Base-by-base conservation (phyloP, 257 asterid genomes). In the Coffea eugenioides region DNA sequence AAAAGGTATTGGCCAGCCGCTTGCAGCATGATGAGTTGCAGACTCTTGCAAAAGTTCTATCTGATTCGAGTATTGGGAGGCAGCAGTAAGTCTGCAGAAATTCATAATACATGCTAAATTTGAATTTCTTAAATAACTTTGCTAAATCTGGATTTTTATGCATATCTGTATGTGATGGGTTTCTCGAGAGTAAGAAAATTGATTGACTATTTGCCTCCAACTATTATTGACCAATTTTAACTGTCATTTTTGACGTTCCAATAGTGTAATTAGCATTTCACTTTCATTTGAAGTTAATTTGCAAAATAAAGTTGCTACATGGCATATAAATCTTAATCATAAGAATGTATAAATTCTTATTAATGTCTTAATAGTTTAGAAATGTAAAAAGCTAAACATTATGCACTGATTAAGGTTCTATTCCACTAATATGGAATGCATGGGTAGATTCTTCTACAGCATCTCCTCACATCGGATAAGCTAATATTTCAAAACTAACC, bases 51-150 rank as follows among this genome's bases (percentile, higher is more conserved):
- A 91, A 81, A 88, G 83, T 88, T 27, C 79, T 96, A 39, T 88
- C 96, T 67, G 98, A 88, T 82, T 82, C 86, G 70, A 96, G 97
- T 80, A 89, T 91, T 59, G 99, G 98, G 89, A 90, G 95, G 86
- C 99, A 96, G 49, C 92, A 83, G 98, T 96, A 88, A 91, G 98
- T 89, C 70, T 77, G 82, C 57, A 36, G 49, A 54, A 25, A 78
- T n/a, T 45, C 39, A 45, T 56, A 69, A 16, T 16, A 65, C 9
- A n/a, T 36, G 3, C 23, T 45, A 41, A 1, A 14, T 15, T 41
- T 12, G 16, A 23, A 41, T 43, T 46, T 72, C 23, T 56, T 56
- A 56, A 8, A 16, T 56, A 18, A 16, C n/a, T 56, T 18, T 54
- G 64, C 64, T 31, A 52, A 27, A 36, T 59, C 71, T 76, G 9